Conservation (phyloP, 169 alveolate species). For the Eimeria acervulina region DNA sequence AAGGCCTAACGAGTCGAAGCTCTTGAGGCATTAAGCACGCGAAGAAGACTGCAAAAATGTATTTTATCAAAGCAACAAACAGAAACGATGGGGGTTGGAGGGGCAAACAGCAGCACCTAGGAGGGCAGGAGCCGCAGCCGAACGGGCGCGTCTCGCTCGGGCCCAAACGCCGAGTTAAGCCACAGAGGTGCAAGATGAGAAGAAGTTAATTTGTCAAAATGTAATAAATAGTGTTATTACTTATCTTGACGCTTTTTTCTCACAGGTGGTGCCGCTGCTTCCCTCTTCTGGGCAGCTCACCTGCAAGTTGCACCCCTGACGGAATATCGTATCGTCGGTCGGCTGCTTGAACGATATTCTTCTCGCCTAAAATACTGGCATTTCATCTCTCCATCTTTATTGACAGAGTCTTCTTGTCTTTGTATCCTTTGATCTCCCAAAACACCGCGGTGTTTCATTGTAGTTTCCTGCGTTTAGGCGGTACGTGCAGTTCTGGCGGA, state of each 20-base stretch:
- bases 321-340: neutral
- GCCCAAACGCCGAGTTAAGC: conserved; percentile 25
- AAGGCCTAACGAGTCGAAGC: neutral
- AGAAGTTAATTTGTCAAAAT: neutral
- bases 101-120: conserved; percentile 25
- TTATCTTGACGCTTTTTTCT: neutral
- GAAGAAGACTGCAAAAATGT: neutral
- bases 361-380: neutral
- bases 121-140: neutral
- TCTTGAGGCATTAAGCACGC: neutral
- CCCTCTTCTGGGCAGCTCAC: neutral
- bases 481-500: neutral
- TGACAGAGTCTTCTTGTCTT: neutral
- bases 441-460: neutral
- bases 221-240: neutral
- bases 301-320: neutral
- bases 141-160: conserved; percentile 68
- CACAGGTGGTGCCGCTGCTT: conserved; percentile 13
- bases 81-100: neutral
- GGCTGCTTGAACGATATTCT: neutral
- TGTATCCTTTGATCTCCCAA: neutral
- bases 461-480: neutral
- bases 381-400: neutral
- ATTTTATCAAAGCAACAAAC: neutral
- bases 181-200: neutral